Percentiles rank a stretch among this genome's conserved stretches.
Evolutionary conservation across 371 early-diverging fungal species (phyloP).

Genomic region (Mortierella polycephala): DNA sequence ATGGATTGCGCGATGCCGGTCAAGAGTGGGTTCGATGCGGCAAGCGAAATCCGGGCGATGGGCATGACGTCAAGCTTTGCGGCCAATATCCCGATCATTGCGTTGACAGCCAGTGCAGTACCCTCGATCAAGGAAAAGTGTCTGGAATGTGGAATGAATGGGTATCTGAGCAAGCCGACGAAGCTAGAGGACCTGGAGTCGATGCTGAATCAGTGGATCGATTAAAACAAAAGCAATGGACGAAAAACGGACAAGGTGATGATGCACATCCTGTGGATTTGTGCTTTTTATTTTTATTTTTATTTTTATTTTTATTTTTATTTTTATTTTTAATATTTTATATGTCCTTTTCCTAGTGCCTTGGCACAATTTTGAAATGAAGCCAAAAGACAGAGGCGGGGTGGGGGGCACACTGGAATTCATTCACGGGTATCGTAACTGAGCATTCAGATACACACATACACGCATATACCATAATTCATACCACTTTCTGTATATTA

Average conservation of each 20-base stretch:
- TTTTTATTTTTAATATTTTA: too few relatives aligned
- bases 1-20: slow-evolving; percentile 55
- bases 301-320: too few relatives aligned
- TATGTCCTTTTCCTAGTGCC: too few relatives aligned
- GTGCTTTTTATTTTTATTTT: too few relatives aligned
- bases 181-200: slow-evolving; percentile 48
- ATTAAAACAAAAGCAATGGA: slow-evolving; percentile 2
- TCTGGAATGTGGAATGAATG: slow-evolving; percentile 55
- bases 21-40: slow-evolving; percentile 53
- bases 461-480: too few relatives aligned
- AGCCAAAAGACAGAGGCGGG: too few relatives aligned
- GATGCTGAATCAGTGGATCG: slow-evolving; percentile 54
- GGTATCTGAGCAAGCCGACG: slow-evolving; percentile 55
- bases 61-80: slow-evolving; percentile 30
- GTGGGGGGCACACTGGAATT: too few relatives aligned
- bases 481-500: too few relatives aligned
- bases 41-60: slow-evolving; percentile 43
- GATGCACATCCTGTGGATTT: too few relatives aligned
- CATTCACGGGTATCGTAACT: too few relatives aligned
- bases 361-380: too few relatives aligned
- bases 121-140: slow-evolving; percentile 54
- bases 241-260: not conserved
- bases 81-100: slow-evolving; percentile 53
- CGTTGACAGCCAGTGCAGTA: slow-evolving; percentile 55
- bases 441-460: too few relatives aligned